Percentiles rank a stretch among this genome's conserved stretches.
These are phyloP conservation scores for Pleurotus citrinopileatus DNA, from an alignment of 768 basidiomycete genomes.

Conservation along the genomic window DNA sequence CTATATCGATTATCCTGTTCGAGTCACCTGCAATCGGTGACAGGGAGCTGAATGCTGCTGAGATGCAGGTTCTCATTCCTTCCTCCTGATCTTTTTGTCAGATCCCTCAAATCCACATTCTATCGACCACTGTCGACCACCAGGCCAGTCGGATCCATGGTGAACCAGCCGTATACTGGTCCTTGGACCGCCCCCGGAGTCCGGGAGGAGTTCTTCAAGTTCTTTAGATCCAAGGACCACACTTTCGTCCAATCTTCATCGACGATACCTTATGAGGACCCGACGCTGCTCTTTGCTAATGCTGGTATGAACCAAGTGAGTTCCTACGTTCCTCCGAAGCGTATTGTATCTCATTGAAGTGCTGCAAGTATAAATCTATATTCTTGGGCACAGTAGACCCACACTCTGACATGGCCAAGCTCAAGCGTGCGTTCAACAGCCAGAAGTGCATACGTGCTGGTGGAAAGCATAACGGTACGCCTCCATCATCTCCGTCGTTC, in stretches of 20 bases:
- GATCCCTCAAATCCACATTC: constrained; percentile 15
- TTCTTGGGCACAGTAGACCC: constrained; percentile 99
- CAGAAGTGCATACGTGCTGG: constrained; percentile 99
- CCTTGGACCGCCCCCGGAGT: constrained; percentile 83
- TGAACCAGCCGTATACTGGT: constrained; percentile 32
- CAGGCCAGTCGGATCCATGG: constrained; percentile 23
- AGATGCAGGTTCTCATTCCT: constrained; percentile 20
- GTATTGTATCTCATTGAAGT: constrained; percentile 11
- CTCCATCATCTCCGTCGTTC: background rate
- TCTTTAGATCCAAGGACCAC: constrained; percentile 77
- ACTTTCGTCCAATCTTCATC: constrained; percentile 88
- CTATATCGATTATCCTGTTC: constrained; percentile 10
- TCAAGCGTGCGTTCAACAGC: constrained; percentile 92
- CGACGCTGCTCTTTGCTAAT: constrained; percentile 96
- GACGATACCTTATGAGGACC: constrained; percentile 97
- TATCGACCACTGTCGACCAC: constrained; percentile 21
- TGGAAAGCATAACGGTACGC: constrained; percentile 93
- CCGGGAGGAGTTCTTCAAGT: constrained; percentile 88
- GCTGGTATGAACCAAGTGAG: constrained; percentile 94
- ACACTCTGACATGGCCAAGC: constrained; percentile 83
- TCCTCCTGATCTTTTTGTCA: constrained; percentile 22
- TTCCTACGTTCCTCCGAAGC: constrained; percentile 1
- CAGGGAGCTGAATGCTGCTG: constrained; percentile 20
- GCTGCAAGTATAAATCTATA: constrained; percentile 84
- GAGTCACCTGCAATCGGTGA: constrained; percentile 11